Evolutionary conservation across 208 protist species (phyloP).

Genomic region (Tritrichomonas musculus): DNA sequence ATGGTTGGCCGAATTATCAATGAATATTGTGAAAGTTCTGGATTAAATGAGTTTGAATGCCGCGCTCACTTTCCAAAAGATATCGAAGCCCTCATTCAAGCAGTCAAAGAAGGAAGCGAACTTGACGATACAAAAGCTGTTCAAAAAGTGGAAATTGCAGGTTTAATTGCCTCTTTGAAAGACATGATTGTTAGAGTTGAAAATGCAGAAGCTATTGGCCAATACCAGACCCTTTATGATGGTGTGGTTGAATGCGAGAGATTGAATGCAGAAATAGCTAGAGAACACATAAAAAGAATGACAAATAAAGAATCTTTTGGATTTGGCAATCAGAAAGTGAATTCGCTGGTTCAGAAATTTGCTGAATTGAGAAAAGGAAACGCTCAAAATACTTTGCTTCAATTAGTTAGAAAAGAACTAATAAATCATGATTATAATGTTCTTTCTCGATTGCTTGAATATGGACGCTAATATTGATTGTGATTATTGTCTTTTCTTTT

Average conservation of each 20-base stretch:
- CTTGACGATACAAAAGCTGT: neutral
- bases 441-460: neutral
- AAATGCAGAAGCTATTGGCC: neutral
- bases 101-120: neutral
- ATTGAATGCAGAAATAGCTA: neutral
- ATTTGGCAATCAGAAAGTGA: conserved; percentile 6
- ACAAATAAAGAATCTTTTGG: neutral
- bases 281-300: conserved; percentile 21
- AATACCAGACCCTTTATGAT: neutral
- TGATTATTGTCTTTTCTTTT: no score
- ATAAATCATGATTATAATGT: neutral
- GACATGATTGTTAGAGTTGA: conserved; percentile 6
- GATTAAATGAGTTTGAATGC: neutral
- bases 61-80: neutral
- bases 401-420: neutral
- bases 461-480: no score
- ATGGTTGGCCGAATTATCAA: neutral
- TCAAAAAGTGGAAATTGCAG: conserved; percentile 6
- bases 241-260: neutral
- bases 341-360: neutral
- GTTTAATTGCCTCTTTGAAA: neutral
- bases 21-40: neutral
- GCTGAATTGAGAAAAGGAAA: neutral
- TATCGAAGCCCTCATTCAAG: neutral
- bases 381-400: neutral